A percentile compares a stretch with the other conserved stretches of the same genome.
Evolutionary conservation across 441 rosid genomes (phyloP).

Genomic region (Gossypium davidsonii): DNA sequence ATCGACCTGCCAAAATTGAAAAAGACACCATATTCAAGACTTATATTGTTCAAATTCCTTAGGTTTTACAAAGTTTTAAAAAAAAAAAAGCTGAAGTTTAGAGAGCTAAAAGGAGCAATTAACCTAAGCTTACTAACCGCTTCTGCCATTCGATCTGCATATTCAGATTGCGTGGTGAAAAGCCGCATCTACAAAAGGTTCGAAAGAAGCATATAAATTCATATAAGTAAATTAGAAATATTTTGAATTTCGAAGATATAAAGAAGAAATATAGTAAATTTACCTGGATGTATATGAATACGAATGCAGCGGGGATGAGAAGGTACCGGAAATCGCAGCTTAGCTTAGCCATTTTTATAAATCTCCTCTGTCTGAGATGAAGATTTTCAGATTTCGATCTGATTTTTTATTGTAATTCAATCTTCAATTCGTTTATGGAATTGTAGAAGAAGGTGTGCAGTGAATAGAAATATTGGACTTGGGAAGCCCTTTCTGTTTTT

Average conservation of each 20-base stretch:
- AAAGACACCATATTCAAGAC: neutral
- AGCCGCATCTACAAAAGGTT: slow-evolving; percentile 56
- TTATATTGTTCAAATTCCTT: neutral
- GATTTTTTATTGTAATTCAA: neutral
- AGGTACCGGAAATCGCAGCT: slow-evolving; percentile 72
- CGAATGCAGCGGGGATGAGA: slow-evolving; percentile 66
- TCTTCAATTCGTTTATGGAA: neutral
- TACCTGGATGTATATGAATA: slow-evolving; percentile 83
- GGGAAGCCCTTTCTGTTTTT: neutral
- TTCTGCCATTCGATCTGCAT: slow-evolving; percentile 70
- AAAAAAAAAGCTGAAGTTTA: neutral
- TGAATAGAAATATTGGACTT: neutral
- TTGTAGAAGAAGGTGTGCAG: neutral
- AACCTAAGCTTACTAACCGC: slow-evolving; percentile 41
- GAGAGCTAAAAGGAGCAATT: slow-evolving; percentile 1
- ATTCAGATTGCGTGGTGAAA: slow-evolving; percentile 74
- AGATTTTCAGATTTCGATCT: neutral
- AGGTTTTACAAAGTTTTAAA: neutral
- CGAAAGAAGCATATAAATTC: neutral
- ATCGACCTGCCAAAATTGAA: slow-evolving; percentile 44
- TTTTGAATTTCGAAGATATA: neutral
- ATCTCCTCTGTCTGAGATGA: neutral
- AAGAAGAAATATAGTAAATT: neutral
- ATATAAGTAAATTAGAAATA: neutral
- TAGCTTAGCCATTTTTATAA: neutral